Conservation (phyloP, 495 filamentous ascomycete species). For the Talaromyces trachyspermus region DNA sequence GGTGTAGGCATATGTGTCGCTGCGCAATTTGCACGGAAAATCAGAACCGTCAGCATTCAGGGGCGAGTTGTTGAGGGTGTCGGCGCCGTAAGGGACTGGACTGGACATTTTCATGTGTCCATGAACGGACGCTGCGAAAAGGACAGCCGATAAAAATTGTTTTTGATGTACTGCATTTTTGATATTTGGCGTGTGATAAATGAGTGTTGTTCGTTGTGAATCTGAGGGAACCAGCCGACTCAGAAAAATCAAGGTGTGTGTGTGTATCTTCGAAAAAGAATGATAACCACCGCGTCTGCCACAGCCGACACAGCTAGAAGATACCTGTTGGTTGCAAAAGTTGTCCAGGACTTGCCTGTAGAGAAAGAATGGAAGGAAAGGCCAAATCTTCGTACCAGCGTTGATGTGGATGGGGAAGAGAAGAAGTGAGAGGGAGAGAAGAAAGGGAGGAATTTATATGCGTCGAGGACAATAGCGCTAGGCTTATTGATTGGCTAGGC, state of each 20-base stretch:
- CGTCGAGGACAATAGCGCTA: no score
- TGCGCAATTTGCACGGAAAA: slow-evolving; percentile 70
- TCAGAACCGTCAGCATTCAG: slow-evolving; percentile 51
- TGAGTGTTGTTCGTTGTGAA: no score
- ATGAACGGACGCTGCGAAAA: slow-evolving; percentile 41
- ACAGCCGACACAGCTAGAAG: not conserved
- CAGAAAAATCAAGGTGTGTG: no score
- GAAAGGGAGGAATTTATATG: no score
- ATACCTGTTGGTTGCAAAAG: slow-evolving; percentile 31
- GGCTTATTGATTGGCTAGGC: not conserved
- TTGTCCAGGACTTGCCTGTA: slow-evolving; percentile 19
- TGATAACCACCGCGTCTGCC: not conserved
- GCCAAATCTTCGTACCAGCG: not conserved
- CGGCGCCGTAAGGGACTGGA: slow-evolving; percentile 57
- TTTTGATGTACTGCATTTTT: no score
- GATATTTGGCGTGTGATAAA: no score
- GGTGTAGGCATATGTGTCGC: slow-evolving; percentile 13
- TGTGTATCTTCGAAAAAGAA: not conserved
- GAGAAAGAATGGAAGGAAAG: slow-evolving; percentile 10
- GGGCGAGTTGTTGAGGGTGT: slow-evolving; percentile 51
- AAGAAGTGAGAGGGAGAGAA: not conserved
- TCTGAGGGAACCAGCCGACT: slow-evolving; percentile 1
- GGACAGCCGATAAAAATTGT: slow-evolving; percentile 17
- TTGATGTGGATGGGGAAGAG: not conserved
- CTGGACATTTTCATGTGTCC: slow-evolving; percentile 65